Conservation (phyloP, 352 stramenopile genomes). For the Salisapilia sapeloensis region DNA sequence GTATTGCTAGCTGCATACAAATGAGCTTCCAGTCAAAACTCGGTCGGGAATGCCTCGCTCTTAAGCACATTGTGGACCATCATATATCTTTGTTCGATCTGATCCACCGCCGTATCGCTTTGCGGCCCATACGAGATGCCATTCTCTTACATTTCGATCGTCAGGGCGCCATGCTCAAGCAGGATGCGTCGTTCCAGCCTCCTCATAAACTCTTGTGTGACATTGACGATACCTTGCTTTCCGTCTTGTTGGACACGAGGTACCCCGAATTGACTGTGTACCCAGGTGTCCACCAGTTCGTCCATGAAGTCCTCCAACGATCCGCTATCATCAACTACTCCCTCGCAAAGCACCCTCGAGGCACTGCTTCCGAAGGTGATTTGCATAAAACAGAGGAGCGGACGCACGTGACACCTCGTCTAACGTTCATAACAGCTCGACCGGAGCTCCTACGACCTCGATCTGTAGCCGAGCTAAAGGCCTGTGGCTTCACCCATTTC, state of each 20-base stretch:
- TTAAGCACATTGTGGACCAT: slow-evolving; percentile 56
- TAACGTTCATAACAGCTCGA: slow-evolving; percentile 60
- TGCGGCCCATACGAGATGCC: slow-evolving; percentile 9
- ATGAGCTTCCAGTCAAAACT: slow-evolving; percentile 30
- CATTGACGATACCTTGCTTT: slow-evolving; percentile 70
- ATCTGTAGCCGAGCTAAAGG: slow-evolving; percentile 38
- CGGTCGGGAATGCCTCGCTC: slow-evolving; percentile 17
- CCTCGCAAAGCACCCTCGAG: no score
- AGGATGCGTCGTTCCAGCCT: slow-evolving; percentile 13
- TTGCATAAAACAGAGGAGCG: no score
- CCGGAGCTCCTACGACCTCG: slow-evolving; percentile 50
- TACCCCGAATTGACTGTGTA: slow-evolving; percentile 75
- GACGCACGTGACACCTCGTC: slow-evolving; percentile 24
- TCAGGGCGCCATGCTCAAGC: slow-evolving; percentile 15
- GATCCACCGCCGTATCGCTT: slow-evolving; percentile 35
- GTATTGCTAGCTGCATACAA: slow-evolving; percentile 34
- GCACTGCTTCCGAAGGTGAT: no score
- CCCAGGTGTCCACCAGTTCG: slow-evolving; percentile 67
- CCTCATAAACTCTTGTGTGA: slow-evolving; percentile 62
- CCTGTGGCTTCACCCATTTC: slow-evolving; percentile 58
- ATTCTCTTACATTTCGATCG: slow-evolving; percentile 52
- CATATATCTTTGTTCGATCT: slow-evolving; percentile 50
- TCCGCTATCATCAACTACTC: slow-evolving; percentile 7
- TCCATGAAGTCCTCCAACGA: slow-evolving; percentile 42
- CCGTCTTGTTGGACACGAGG: slow-evolving; percentile 56